phyloP scores from a whole-genome alignment of 805 yeast species.

The Hanseniaspora singularis region DNA sequence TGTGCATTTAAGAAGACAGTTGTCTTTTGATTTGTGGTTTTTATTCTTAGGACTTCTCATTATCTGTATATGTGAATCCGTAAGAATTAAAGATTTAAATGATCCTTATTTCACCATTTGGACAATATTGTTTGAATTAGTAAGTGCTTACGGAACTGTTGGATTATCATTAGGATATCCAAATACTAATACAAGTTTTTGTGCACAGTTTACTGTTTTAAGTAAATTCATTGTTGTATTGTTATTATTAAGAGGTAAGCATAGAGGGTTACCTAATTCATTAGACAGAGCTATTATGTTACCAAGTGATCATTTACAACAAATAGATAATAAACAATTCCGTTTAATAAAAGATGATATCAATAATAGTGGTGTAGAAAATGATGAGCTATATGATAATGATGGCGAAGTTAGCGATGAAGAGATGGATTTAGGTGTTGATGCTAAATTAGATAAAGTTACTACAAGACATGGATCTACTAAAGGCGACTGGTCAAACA shows the following conservation, averaged over 20 bases:
- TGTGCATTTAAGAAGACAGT: slow-evolving; percentile 78
- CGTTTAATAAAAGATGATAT: not conserved
- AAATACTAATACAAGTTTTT: slow-evolving; percentile 50
- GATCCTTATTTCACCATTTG: slow-evolving; percentile 52
- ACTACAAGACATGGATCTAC: not conserved
- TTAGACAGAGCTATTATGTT: slow-evolving; percentile 88
- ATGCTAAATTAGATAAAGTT: not conserved
- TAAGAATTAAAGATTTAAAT: slow-evolving; percentile 37
- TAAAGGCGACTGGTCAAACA: slow-evolving; percentile 12
- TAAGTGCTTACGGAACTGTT: slow-evolving; percentile 93
- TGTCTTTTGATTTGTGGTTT: slow-evolving; percentile 92
- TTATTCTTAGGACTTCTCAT: slow-evolving; percentile 74
- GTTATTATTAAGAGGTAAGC: slow-evolving; percentile 88
- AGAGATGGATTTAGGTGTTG: slow-evolving; percentile 11
- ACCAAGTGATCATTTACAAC: slow-evolving; percentile 54
- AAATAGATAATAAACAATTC: slow-evolving; percentile 34
- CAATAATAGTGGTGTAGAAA: not conserved
- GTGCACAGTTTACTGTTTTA: slow-evolving; percentile 55
- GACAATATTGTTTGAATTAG: slow-evolving; percentile 69
- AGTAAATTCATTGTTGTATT: slow-evolving; percentile 79
- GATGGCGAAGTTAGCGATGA: not conserved
- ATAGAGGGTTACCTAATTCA: slow-evolving; percentile 88
- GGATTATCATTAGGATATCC: slow-evolving; percentile 86
- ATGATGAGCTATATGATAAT: not conserved
- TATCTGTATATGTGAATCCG: slow-evolving; percentile 76